Conservation (phyloP, 2,329 filamentous ascomycete species). For the Colletotrichum magnum region DNA sequence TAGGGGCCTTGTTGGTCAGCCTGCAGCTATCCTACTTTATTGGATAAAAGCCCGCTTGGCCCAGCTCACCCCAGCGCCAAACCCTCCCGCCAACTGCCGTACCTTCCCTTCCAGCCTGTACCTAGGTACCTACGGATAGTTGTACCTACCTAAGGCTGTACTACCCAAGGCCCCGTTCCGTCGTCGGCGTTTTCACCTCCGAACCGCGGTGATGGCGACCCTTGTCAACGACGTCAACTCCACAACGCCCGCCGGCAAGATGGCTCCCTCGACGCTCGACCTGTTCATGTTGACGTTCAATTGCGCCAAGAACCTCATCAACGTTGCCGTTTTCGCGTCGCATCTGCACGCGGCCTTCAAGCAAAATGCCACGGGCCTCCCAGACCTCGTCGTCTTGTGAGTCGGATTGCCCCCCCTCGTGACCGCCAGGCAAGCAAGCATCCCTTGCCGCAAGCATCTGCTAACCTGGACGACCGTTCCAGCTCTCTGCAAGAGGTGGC, state of each 20-base stretch:
- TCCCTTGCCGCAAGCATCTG: too few relatives aligned
- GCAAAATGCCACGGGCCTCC: constrained; percentile 61
- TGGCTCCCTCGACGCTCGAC: constrained; percentile 68
- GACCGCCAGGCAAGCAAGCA: not conserved
- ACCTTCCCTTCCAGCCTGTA: not conserved
- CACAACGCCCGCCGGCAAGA: constrained; percentile 42
- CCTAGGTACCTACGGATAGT: not conserved
- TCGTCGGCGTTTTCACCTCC: constrained; percentile 38
- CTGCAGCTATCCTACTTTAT: constrained; percentile 2
- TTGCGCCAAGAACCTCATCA: constrained; percentile 80
- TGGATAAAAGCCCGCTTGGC: constrained; percentile 26
- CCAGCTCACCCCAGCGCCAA: constrained; percentile 12
- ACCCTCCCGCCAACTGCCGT: not conserved
- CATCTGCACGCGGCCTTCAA: constrained; percentile 76
- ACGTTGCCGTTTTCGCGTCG: constrained; percentile 77
- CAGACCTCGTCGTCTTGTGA: constrained; percentile 71
- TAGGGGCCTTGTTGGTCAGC: not conserved
- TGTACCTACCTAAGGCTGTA: not conserved
- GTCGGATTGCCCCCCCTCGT: constrained; percentile 45
- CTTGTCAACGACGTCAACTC: constrained; percentile 33
- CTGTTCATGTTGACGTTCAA: constrained; percentile 92
- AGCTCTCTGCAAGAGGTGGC: constrained; percentile 92
- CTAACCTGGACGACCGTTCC: constrained; percentile 40
- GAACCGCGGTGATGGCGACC: constrained; percentile 28
- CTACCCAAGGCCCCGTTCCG: not conserved